Conservation (phyloP, 495 filamentous ascomycete species). For the Sordaria brevicollis region DNA sequence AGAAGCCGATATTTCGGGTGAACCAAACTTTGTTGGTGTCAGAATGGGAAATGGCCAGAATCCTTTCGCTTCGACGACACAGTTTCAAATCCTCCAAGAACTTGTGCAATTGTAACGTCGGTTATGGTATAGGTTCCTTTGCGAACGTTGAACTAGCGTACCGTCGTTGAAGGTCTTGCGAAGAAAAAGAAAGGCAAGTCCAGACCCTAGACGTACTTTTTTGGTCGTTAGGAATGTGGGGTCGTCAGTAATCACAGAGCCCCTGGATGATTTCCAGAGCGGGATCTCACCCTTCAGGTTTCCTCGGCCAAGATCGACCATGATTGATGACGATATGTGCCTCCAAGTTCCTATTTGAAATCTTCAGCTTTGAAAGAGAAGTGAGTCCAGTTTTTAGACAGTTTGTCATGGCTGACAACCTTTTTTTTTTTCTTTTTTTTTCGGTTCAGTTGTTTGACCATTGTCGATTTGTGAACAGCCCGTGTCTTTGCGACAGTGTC, state of each 20-base stretch:
- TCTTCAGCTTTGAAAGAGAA: neutral
- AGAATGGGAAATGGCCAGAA: neutral
- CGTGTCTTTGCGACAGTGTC: neutral
- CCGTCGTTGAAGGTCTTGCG: neutral
- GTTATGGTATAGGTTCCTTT: neutral
- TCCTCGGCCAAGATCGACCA: neutral
- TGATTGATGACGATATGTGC: neutral
- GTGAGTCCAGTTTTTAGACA: neutral
- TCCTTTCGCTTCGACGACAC: neutral
- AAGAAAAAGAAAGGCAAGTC: neutral
- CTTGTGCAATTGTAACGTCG: neutral
- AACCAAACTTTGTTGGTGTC: neutral
- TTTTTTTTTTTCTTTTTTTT: too few relatives aligned
- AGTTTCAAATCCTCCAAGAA: neutral
- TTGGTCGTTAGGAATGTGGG: neutral
- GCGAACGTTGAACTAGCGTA: neutral
- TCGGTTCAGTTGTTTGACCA: too few relatives aligned
- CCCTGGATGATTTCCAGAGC: neutral
- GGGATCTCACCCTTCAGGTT: neutral
- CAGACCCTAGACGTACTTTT: too few relatives aligned
- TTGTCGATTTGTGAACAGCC: too few relatives aligned
- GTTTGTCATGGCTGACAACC: neutral
- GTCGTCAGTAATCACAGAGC: neutral
- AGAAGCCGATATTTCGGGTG: neutral
- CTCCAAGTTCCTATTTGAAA: neutral